Base-by-base conservation (phyloP, 2,329 filamentous ascomycete genomes). In the Scolecobasidium constrictum region DNA sequence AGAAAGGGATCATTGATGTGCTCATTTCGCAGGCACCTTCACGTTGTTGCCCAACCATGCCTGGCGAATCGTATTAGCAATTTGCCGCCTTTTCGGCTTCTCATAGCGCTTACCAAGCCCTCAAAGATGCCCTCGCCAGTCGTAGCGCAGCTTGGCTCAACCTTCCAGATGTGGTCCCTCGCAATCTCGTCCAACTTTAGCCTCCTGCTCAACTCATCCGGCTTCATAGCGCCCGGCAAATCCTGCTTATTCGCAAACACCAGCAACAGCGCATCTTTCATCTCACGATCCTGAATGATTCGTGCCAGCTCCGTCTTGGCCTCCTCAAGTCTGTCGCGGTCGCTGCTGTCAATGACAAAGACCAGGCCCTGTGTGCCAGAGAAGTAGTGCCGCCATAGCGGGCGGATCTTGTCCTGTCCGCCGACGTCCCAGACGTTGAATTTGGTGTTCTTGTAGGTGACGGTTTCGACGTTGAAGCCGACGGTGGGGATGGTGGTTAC, bases 181-280 rank as follows among this genome's bases (percentile, higher is more conserved):
- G 68, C 68, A 43, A 70, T 65, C 50, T 64, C 62, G 44, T 67
- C 61, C 34, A 72, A 59, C 50, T 68, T 62, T 23, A 72, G 62
- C 46, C 57, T 57, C 43, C 69, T 63, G 18, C 65, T 67, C 35
- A 72, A 66, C 48, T 71, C 66, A 51, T 71, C 65, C 33, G 67
- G 68, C 50, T 61, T 56, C 66, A 71, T 68, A 11, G 67, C 66
- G 52, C 65, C 66, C 39, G 83, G 83, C 68, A 96, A 73, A 88
- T 98, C 92, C 77, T 98, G 92, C 78, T 98, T 98, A 81, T 98
- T 98, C 70, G 92, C 92, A 62, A 98, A 98, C 60, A 98, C 90
- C 59, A 98, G 73, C 56, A 98, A 78, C 57, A 95, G 81, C 54
- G 92, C 92, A 65, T 98, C 92, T 65, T 90, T 85, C 68, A 98